phyloP scores from a whole-genome alignment of 2,329 filamentous ascomycete species.

The Aspergillus novoparasiticus region DNA sequence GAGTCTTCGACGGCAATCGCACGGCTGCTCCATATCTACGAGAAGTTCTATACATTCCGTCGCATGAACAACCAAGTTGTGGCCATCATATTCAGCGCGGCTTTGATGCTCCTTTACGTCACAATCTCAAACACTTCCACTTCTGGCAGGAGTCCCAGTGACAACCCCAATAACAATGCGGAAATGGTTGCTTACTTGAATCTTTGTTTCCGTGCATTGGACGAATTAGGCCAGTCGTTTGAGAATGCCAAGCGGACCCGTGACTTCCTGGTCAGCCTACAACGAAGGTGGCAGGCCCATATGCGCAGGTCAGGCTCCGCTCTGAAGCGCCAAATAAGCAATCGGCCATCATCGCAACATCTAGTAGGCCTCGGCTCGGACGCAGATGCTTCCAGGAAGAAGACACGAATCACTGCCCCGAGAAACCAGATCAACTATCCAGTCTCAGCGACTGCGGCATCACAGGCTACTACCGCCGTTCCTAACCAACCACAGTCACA shows the following conservation, averaged over 20 bases:
- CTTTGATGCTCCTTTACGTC: slow-evolving; percentile 43
- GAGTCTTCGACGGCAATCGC: slow-evolving; percentile 45
- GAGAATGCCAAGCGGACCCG: slow-evolving; percentile 45
- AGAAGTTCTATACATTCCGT: slow-evolving; percentile 45
- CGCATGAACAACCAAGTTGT: slow-evolving; percentile 49
- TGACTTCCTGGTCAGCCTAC: slow-evolving; percentile 41
- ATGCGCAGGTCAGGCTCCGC: slow-evolving; percentile 34
- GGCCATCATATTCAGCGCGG: slow-evolving; percentile 49
- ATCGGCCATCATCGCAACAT: slow-evolving; percentile 18
- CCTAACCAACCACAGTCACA: slow-evolving; percentile 8
- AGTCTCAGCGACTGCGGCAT: slow-evolving; percentile 4
- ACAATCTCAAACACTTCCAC: slow-evolving; percentile 37
- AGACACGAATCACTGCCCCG: slow-evolving; percentile 21
- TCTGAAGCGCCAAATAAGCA: slow-evolving; percentile 33
- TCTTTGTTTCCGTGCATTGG: slow-evolving; percentile 46
- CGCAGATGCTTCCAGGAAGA: slow-evolving; percentile 26
- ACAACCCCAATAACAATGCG: slow-evolving; percentile 26
- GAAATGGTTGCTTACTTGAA: slow-evolving; percentile 42
- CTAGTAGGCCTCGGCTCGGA: slow-evolving; percentile 7
- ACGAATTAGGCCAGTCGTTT: slow-evolving; percentile 44
- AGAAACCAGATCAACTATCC: slow-evolving; percentile 5
- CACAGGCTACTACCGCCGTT: background rate
- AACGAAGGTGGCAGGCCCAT: slow-evolving; percentile 42
- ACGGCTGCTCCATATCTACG: slow-evolving; percentile 45
- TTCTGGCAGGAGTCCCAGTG: slow-evolving; percentile 25